Evolutionary conservation across 768 basidiomycete genomes (phyloP).

Genomic region (Tubosaeta sp.): DNA sequence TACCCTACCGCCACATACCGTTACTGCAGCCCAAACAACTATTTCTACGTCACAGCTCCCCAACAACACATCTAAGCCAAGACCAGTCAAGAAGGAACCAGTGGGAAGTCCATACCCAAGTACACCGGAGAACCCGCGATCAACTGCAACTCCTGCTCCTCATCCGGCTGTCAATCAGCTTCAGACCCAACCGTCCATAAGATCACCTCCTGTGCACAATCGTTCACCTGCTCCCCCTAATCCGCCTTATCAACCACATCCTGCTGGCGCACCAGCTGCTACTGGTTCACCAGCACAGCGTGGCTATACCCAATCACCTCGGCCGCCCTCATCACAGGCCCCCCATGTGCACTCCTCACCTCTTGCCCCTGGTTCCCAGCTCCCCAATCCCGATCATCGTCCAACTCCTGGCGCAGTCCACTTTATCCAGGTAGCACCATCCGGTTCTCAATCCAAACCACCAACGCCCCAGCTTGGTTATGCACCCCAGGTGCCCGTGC

Average conservation of each 20-base stretch:
- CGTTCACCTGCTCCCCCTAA: conserved; percentile 24
- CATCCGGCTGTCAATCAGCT: conserved; percentile 33
- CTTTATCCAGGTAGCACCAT: conserved; percentile 25
- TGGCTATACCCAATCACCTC: conserved; percentile 33
- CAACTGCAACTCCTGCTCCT: conserved; percentile 30
- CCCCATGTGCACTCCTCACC: conserved; percentile 29
- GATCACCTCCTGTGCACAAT: conserved; percentile 28
- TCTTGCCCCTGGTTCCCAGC: conserved; percentile 26
- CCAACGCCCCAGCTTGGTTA: conserved; percentile 28
- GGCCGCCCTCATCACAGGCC: conserved; percentile 31
- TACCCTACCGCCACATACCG: conserved; percentile 31
- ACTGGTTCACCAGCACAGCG: conserved; percentile 29
- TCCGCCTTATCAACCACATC: conserved; percentile 20
- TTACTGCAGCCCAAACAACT: conserved; percentile 25
- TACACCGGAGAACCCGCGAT: conserved; percentile 27
- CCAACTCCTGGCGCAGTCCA: conserved; percentile 19
- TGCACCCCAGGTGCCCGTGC: conserved; percentile 15
- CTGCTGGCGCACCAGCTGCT: conserved; percentile 17
- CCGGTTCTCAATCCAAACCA: conserved; percentile 24
- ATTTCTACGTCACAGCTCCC: conserved; percentile 28
- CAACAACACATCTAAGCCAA: conserved; percentile 20
- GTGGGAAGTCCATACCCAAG: conserved; percentile 23
- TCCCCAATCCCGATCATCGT: conserved; percentile 24
- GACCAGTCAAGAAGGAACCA: conserved; percentile 28
- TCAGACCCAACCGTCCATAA: conserved; percentile 24